These are phyloP conservation scores for Mycocentrospora acerina DNA, from an alignment of 2,329 filamentous ascomycete genomes.

Conservation along the genomic window DNA sequence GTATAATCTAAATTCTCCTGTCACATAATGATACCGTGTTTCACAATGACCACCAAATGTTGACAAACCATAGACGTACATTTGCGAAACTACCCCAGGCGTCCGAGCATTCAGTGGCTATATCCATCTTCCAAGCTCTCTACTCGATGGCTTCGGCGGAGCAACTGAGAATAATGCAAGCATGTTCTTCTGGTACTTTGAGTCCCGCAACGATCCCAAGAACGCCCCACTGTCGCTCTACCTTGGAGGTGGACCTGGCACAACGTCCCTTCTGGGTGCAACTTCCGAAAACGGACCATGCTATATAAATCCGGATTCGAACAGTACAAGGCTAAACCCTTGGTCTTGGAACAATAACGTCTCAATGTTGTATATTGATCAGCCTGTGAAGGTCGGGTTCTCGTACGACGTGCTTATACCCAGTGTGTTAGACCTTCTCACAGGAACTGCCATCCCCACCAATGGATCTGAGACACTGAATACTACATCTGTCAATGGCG, in stretches of 20 bases:
- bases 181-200: slow-evolving; percentile 27
- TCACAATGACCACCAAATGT: not conserved
- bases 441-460: slow-evolving; percentile 5
- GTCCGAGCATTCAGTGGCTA: slow-evolving; percentile 59
- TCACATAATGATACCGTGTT: too few relatives aligned
- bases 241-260: slow-evolving; percentile 15
- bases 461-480: slow-evolving; percentile 9
- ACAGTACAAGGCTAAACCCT: slow-evolving; percentile 17
- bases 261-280: slow-evolving; percentile 23
- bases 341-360: slow-evolving; percentile 35
- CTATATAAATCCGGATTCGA: slow-evolving; percentile 18
- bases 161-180: slow-evolving; percentile 13
- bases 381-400: slow-evolving; percentile 62
- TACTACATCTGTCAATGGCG: slow-evolving; percentile 9
- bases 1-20: not conserved
- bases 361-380: slow-evolving; percentile 64
- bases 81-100: slow-evolving; percentile 55
- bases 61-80: slow-evolving; percentile 16
- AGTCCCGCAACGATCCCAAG: slow-evolving; percentile 17
- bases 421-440: slow-evolving; percentile 12
- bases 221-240: slow-evolving; percentile 16
- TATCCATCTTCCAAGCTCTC: slow-evolving; percentile 50
- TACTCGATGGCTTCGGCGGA: slow-evolving; percentile 5
- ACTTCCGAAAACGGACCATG: slow-evolving; percentile 18
- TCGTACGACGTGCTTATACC: slow-evolving; percentile 33